Percentiles rank a stretch among this genome's conserved stretches.
phyloP scores from a whole-genome alignment of 768 basidiomycete species.

The Russula griseocarnosa region DNA sequence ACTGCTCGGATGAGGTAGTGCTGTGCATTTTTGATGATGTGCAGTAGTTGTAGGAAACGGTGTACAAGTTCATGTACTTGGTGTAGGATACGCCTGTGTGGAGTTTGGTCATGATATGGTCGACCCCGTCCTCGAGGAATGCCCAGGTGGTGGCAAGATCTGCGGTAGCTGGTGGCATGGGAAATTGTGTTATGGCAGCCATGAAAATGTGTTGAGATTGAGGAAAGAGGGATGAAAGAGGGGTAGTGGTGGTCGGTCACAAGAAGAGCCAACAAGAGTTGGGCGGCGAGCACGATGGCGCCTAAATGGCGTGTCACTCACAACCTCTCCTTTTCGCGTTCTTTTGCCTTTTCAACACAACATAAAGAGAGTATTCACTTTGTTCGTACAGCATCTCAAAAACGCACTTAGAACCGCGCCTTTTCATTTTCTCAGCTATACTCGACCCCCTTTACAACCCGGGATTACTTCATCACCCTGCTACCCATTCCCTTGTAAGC shows the following conservation, averaged over 20 bases:
- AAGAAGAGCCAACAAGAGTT: conserved; percentile 16
- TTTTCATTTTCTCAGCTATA: neutral
- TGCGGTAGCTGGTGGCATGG: conserved; percentile 59
- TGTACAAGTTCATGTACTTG: conserved; percentile 85
- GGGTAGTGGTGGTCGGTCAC: conserved; percentile 20
- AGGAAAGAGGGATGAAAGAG: neutral
- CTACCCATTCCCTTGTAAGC: neutral
- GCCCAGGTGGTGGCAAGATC: conserved; percentile 85
- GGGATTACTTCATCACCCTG: too few relatives aligned
- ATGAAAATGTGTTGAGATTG: conserved; percentile 13
- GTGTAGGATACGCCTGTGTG: conserved; percentile 87
- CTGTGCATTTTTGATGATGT: conserved; percentile 77
- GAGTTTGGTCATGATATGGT: conserved; percentile 89
- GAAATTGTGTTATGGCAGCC: conserved; percentile 24
- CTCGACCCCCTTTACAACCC: too few relatives aligned
- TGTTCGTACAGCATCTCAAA: neutral
- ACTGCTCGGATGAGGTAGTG: conserved; percentile 40
- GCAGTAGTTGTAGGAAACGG: conserved; percentile 97
- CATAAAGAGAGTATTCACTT: neutral
- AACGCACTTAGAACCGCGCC: too few relatives aligned
- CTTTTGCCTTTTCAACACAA: neutral
- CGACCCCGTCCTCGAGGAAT: conserved; percentile 82
- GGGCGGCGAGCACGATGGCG: conserved; percentile 1
- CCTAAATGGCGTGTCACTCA: neutral
- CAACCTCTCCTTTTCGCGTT: neutral